Evolutionary conservation across 176 grass and related monocot species (phyloP).

Genomic region (Carex pumila): DNA sequence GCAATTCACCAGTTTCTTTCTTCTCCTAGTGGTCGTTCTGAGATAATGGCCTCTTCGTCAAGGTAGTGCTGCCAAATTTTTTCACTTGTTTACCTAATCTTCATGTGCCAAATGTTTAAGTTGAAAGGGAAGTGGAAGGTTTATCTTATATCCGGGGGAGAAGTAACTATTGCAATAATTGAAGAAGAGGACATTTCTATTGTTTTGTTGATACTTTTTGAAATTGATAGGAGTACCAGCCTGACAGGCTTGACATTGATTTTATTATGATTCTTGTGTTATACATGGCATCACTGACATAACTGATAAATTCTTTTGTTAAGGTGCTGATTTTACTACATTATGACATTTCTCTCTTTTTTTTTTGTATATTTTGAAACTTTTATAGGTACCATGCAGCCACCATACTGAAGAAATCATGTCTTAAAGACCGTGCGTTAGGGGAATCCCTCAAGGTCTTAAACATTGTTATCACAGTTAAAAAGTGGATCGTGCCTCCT

Average conservation of each 20-base stretch:
- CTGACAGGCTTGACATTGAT: neutral
- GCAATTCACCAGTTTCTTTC: conserved; percentile 53
- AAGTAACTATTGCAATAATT: neutral
- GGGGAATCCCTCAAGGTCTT: conserved; percentile 84
- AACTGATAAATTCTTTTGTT: conserved; percentile 9
- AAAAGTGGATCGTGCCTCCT: conserved; percentile 72
- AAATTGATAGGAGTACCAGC: neutral
- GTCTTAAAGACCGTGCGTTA: conserved; percentile 55
- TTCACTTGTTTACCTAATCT: neutral
- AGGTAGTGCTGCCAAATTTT: conserved; percentile 31
- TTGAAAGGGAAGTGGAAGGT: neutral
- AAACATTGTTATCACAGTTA: conserved; percentile 48
- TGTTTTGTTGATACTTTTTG: neutral
- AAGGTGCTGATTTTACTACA: conserved; percentile 3
- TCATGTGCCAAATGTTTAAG: neutral
- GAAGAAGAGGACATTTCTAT: neutral
- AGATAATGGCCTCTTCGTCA: conserved; percentile 48
- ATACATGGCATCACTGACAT: neutral
- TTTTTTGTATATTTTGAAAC: neutral
- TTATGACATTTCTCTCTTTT: neutral
- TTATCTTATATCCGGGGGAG: neutral
- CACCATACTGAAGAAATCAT: conserved; percentile 55
- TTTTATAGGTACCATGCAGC: conserved; percentile 80
- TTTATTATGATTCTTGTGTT: neutral
- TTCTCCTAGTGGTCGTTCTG: conserved; percentile 31